Evolutionary conservation across 2,329 filamentous ascomycete genomes (phyloP), one percentile per base, ranked within the genome.

Genomic region (Venturiaceae sp.): DNA sequence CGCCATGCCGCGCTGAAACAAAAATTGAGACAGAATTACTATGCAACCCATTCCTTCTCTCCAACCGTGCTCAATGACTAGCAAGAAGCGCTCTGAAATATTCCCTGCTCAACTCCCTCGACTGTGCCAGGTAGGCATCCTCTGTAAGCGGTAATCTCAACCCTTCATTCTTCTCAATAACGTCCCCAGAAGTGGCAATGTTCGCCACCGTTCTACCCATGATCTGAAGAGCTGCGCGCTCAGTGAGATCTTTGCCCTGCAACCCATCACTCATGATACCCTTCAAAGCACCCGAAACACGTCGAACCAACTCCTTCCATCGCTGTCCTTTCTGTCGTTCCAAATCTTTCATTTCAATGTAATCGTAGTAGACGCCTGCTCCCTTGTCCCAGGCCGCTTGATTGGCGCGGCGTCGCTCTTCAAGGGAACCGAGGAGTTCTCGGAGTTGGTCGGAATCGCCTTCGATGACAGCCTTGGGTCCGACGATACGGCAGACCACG

Each of bases 381-480:
- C 91, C 92, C 19, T 83, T 74, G 9, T 83, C 76, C 94, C 94
- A 96, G 80, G 73, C 33, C 95, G 84, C 21, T 77, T 74, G 37
- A 79, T 74, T 33, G 83, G 80, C 30, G 16, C 23, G 19, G 9
- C 16, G 19, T 8, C 47, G 19, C 69, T 68, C 53, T 63, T 64
- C 71, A 66, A 99, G 96, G 60, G 85, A 84, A 19, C 79, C 77
- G 37, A 97, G 80, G 39, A 96, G 77, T 33, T 80, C 76, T 41
- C 83, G 81, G 1, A 97, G 76, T 1, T 80, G 80, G 21, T 81
- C 79, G 66, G 90, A 92, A 69, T 96, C 87, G 46, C 87, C 85
- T 67, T 90, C 87, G 61, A 99, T 87, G 62, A 99, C 82, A 11
- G 90, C 84, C 30, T 81, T 79, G 0, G 94, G 94, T 0, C 89